Evolutionary conservation across 345 rosid genomes (phyloP).

Genomic region (Lumnitzera racemosa): DNA sequence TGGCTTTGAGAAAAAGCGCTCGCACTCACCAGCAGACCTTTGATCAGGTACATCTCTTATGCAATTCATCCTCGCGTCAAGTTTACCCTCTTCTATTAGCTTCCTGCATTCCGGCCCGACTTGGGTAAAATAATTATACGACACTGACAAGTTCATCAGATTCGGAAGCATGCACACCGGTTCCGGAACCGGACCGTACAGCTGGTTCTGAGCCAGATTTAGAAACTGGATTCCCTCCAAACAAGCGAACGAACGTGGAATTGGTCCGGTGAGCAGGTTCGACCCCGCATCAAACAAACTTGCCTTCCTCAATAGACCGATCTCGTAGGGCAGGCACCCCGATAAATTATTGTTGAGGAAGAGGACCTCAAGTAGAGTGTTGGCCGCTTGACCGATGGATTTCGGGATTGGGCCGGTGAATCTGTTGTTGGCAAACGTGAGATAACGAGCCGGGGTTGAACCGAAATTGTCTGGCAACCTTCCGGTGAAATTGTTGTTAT

Average conservation of each 20-base stretch:
- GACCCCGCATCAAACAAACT: conserved; percentile 39
- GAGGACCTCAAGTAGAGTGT: conserved; percentile 43
- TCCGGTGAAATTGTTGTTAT: conserved; percentile 48
- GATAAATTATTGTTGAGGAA: conserved; percentile 41
- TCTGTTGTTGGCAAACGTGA: conserved; percentile 50
- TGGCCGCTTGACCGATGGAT: conserved; percentile 44
- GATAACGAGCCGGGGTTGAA: conserved; percentile 43
- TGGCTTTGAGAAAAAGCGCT: too few relatives aligned
- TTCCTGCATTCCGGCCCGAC: conserved; percentile 36
- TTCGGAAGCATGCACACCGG: too few relatives aligned
- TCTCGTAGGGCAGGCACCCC: conserved; percentile 57
- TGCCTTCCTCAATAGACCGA: conserved; percentile 42
- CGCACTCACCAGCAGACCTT: conserved; percentile 3
- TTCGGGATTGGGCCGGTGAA: conserved; percentile 56
- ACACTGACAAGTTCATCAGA: too few relatives aligned
- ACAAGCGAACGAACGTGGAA: conserved; percentile 31
- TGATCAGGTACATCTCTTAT: conserved; percentile 36
- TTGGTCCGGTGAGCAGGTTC: conserved; percentile 36
- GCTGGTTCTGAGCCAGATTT: conserved; percentile 27
- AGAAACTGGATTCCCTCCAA: conserved; percentile 28
- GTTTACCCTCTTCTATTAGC: conserved; percentile 15
- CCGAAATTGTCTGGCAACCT: conserved; percentile 43
- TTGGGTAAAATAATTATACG: conserved; percentile 31
- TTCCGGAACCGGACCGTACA: too few relatives aligned
- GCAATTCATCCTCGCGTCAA: conserved; percentile 39